Evolutionary conservation across 768 basidiomycete species (phyloP).

Genomic region (Aureoboletus auriporus): DNA sequence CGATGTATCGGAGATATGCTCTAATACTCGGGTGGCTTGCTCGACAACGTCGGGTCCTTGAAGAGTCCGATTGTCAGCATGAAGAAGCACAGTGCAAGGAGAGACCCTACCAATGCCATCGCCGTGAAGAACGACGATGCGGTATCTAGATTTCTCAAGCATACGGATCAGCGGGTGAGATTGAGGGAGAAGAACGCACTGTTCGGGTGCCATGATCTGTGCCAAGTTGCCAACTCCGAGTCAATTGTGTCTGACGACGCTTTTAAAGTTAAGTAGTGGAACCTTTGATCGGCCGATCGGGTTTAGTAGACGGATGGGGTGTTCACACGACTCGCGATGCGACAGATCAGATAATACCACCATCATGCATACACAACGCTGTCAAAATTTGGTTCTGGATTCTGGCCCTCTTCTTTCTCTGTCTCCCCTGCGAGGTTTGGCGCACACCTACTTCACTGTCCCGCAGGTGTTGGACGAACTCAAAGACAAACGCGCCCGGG

Average conservation of each 20-base stretch:
- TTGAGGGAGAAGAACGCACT: conserved; percentile 28
- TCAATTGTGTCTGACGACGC: too few species aligned
- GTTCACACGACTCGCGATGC: too few species aligned
- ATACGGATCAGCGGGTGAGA: conserved; percentile 6
- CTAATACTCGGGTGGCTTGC: conserved; percentile 81
- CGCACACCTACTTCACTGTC: conserved; percentile 80
- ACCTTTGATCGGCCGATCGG: neutral
- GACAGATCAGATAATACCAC: neutral
- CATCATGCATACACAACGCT: conserved; percentile 42
- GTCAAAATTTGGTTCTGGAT: conserved; percentile 85
- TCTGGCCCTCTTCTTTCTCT: conserved; percentile 89
- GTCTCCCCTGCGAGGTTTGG: conserved; percentile 84
- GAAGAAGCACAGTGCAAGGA: neutral
- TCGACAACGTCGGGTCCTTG: conserved; percentile 86
- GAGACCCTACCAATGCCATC: conserved; percentile 84
- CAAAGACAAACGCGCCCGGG: conserved; percentile 81
- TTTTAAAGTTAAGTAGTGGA: too few species aligned
- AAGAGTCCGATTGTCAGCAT: neutral
- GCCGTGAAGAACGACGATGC: conserved; percentile 86
- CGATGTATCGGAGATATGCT: conserved; percentile 61
- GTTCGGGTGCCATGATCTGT: conserved; percentile 39
- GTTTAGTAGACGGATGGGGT: neutral
- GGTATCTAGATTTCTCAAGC: conserved; percentile 51
- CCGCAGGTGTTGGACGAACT: conserved; percentile 90
- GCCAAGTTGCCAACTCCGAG: neutral